These are phyloP conservation scores for Monosporascus cannonballus DNA, from an alignment of 2,329 filamentous ascomycete genomes.

Conservation along the genomic window DNA sequence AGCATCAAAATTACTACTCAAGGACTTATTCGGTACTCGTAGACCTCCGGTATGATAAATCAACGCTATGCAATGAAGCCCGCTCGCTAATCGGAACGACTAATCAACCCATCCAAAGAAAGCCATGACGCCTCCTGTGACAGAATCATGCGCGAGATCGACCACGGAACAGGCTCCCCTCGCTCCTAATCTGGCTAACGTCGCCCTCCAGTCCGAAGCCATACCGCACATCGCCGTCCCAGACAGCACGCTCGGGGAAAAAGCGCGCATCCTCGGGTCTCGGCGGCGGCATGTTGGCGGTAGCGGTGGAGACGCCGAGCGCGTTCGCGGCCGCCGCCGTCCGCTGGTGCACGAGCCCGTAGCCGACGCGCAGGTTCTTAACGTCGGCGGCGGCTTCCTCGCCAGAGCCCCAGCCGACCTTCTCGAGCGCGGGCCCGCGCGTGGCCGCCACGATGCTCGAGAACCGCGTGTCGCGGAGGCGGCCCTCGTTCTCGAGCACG, in stretches of 20 bases:
- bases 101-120: neutral
- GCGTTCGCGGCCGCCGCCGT: neutral
- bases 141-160: neutral
- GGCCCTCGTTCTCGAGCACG: slow-evolving; percentile 28
- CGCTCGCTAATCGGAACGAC: neutral
- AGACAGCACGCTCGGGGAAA: neutral
- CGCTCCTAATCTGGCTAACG: slow-evolving; percentile 18
- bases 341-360: slow-evolving; percentile 16
- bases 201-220: slow-evolving; percentile 26
- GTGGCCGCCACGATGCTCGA: slow-evolving; percentile 37
- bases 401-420: slow-evolving; percentile 21
- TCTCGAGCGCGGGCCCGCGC: slow-evolving; percentile 32
- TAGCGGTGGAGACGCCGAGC: slow-evolving; percentile 5
- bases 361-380: slow-evolving; percentile 19
- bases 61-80: neutral
- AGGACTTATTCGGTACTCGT: too few species aligned
- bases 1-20: too few species aligned
- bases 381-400: slow-evolving; percentile 14
- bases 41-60: too few species aligned
- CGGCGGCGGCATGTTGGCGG: neutral
- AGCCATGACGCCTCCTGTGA: neutral
- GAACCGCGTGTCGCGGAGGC: slow-evolving; percentile 31
- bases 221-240: slow-evolving; percentile 18
- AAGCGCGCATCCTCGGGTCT: neutral
- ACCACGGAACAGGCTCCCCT: slow-evolving; percentile 10